Evolutionary conservation across 2,329 filamentous ascomycete species (phyloP), one percentile per base, ranked within the genome.

Genomic region (Lasiodiplodia sp.): DNA sequence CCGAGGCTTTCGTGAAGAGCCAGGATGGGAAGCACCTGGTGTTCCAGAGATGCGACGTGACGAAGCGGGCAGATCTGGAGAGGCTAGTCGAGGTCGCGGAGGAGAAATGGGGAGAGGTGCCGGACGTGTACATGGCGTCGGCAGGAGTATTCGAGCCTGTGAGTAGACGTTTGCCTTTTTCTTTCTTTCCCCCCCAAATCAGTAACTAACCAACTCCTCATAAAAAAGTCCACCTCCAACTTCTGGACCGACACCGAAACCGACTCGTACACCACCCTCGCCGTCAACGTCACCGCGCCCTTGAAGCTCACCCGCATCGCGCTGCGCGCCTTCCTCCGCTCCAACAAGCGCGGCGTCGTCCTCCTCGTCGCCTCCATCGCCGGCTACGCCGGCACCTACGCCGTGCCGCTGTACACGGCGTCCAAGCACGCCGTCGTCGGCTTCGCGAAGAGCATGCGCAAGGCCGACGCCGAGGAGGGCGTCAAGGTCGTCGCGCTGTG

Each of bases 141-240:
- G 68, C 68, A 3, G 68, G 68, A 7, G 12, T 69, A 14, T 69
- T 69, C 25, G 68, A 69, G 28, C 68, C 68, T 23, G 68, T 69
- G 12, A n/a, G 68, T 47, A 11, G 18, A 23, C 14, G 3, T 12
- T 8, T 40, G 8, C 5, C 44, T 23, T 23, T 23, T 23, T 23
- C 23, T 23, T 23, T 23, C 23, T 23, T 23, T 23, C 2, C 31
- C 31, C 31, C 10, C 2, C 7, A 16, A 21, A 14, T 6, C 4
- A 18, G 23, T 12, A 2, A 11, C 10, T 25, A 25, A 7, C 8
- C 4, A 34, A 28, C 4, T 18, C 34, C 38, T 12, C 16, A 11
- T 8, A 23, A 34, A n/a, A 44, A n/a, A 69, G 68, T 16, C 63
- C 40, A 55, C 10, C 14, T 69, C 68, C 31, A 60, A 67, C 49